A percentile compares a stretch with the other conserved stretches of the same genome.
Conservation (phyloP, 306 rosid genomes). For the Ceratonia siliqua region DNA sequence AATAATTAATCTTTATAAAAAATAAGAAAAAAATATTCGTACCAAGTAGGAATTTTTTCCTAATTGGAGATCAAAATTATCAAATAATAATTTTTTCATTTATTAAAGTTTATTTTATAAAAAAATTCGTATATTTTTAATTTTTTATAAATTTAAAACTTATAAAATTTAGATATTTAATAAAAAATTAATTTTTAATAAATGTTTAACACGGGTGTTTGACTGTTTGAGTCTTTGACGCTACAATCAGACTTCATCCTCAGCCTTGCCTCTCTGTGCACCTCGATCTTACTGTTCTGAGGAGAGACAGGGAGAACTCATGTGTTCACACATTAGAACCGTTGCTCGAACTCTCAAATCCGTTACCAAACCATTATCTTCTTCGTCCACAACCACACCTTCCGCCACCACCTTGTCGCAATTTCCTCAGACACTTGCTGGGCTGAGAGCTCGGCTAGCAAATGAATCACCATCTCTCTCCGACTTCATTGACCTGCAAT, state of each 20-base stretch:
- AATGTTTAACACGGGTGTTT: too few relatives aligned
- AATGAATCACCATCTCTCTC: conserved; percentile 64
- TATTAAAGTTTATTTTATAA: too few relatives aligned
- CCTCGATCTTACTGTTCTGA: neutral
- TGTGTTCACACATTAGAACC: conserved; percentile 42
- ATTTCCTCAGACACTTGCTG: conserved; percentile 67
- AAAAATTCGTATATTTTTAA: too few relatives aligned
- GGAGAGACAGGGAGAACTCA: conserved; percentile 27
- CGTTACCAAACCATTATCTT: conserved; percentile 42
- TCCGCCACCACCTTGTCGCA: conserved; percentile 39
- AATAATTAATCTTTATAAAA: too few relatives aligned
- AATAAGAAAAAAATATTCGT: too few relatives aligned
- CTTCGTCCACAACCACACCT: conserved; percentile 34
- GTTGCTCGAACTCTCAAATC: conserved; percentile 42
- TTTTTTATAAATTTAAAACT: too few relatives aligned
- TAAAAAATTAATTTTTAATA: too few relatives aligned
- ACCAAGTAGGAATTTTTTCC: too few relatives aligned
- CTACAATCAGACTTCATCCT: neutral
- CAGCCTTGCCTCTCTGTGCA: conserved; percentile 11
- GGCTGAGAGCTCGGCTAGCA: conserved; percentile 78
- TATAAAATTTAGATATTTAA: too few relatives aligned
- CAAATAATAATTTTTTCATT: too few relatives aligned
- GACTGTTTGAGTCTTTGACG: too few relatives aligned
- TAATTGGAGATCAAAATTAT: too few relatives aligned
- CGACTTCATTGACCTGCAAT: conserved; percentile 51